Conservation (phyloP, 176 grass and related monocot species). For the Avena insularis region DNA sequence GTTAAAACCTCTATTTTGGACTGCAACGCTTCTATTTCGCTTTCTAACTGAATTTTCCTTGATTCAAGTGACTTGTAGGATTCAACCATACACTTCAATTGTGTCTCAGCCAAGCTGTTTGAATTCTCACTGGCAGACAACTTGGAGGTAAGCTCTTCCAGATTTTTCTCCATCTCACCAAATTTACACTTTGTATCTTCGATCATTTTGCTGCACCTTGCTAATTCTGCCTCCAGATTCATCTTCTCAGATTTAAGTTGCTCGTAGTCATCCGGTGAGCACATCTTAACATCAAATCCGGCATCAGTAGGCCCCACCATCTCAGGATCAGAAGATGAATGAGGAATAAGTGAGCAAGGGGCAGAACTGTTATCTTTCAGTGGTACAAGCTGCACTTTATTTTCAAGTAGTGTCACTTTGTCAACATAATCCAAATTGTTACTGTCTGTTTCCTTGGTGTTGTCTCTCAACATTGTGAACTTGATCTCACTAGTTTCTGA, state of each 20-base stretch:
- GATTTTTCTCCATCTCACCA: slow-evolving; percentile 67
- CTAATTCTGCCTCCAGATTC: slow-evolving; percentile 67
- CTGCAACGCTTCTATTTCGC: slow-evolving; percentile 62
- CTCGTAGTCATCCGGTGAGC: slow-evolving; percentile 63
- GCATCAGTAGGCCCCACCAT: slow-evolving; percentile 61
- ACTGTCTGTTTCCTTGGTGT: slow-evolving; percentile 72
- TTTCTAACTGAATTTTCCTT: slow-evolving; percentile 76
- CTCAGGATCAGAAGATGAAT: slow-evolving; percentile 65
- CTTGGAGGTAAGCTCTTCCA: slow-evolving; percentile 74
- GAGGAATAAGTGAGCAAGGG: slow-evolving; percentile 45
- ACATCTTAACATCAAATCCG: slow-evolving; percentile 54
- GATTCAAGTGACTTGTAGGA: slow-evolving; percentile 91
- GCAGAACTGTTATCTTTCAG: slow-evolving; percentile 49
- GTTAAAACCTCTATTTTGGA: slow-evolving; percentile 65
- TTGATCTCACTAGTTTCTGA: slow-evolving; percentile 77
- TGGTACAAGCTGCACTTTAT: slow-evolving; percentile 73
- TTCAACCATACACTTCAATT: slow-evolving; percentile 96
- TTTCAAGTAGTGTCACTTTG: slow-evolving; percentile 98
- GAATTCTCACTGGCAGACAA: slow-evolving; percentile 83
- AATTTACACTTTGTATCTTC: slow-evolving; percentile 63
- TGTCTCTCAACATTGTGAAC: slow-evolving; percentile 53
- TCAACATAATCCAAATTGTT: slow-evolving; percentile 93
- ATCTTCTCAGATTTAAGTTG: slow-evolving; percentile 77
- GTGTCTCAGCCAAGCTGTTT: slow-evolving; percentile 96
- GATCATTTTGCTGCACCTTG: slow-evolving; percentile 72